Evolutionary conservation across 1,284 basidiomycete genomes (phyloP).

Genomic region (Ganoderma meredithae): DNA sequence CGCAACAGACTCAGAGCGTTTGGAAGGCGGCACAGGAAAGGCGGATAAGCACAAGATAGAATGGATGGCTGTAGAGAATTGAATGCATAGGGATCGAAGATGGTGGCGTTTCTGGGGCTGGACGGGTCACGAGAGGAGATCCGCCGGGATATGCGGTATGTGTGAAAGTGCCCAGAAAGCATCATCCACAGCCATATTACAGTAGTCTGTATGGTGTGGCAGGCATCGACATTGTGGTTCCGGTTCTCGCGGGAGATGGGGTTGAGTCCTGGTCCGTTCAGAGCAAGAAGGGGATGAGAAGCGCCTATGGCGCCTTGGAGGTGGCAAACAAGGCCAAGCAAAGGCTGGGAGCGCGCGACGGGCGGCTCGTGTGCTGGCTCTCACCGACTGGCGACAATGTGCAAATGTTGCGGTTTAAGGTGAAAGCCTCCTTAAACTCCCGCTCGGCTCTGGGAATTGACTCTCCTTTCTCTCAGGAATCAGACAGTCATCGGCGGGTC

Average conservation of each 20-base stretch:
- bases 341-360: conserved; percentile 6
- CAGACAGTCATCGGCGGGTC: neutral
- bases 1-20: neutral
- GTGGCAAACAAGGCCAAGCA: conserved; percentile 17
- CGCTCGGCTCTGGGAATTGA: conserved; percentile 13
- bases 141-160: too few species aligned
- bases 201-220: neutral
- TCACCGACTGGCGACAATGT: conserved; percentile 15
- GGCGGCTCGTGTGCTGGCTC: conserved; percentile 2
- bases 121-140: too few species aligned
- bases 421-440: conserved; percentile 13
- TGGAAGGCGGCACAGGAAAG: neutral
- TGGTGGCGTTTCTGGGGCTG: neutral
- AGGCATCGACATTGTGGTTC: neutral
- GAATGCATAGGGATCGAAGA: neutral
- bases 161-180: neutral
- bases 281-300: neutral
- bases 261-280: too few species aligned
- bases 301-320: neutral
- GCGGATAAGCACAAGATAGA: neutral
- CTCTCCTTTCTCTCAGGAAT: neutral
- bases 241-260: neutral
- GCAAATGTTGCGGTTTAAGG: conserved; percentile 11
- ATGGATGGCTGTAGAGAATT: neutral
- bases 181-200: neutral